Conservation (phyloP, 2,329 filamentous ascomycete species). For the Amesomyces nigricolor region DNA sequence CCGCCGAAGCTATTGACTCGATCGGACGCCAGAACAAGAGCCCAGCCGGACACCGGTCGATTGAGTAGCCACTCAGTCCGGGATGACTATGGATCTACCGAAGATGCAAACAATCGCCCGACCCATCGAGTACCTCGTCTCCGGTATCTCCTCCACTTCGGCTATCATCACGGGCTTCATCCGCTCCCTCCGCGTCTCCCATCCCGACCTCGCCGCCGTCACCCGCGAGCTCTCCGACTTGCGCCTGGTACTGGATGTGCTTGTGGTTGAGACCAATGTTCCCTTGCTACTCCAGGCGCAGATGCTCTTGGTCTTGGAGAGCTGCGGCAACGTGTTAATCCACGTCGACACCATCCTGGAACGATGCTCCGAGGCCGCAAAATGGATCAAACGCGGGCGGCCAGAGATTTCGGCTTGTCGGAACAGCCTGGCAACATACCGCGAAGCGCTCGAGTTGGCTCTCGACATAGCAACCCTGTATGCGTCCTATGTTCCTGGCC, state of each 20-base stretch:
- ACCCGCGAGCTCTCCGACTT: constrained; percentile 27
- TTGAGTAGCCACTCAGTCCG: neutral
- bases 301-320: constrained; percentile 20
- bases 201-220: constrained; percentile 25
- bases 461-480: constrained; percentile 21
- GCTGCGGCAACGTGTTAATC: constrained; percentile 21
- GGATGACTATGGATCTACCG: constrained; percentile 9
- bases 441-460: constrained; percentile 17
- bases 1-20: neutral
- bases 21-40: too few relatives aligned
- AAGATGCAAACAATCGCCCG: constrained; percentile 8
- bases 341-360: constrained; percentile 20
- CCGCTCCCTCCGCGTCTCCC: constrained; percentile 23
- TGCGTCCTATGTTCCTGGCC: neutral
- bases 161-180: constrained; percentile 26
- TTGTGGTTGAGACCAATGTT: constrained; percentile 22
- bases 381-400: constrained; percentile 15
- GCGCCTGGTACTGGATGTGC: constrained; percentile 25
- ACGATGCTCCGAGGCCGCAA: constrained; percentile 12
- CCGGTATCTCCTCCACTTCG: constrained; percentile 23
- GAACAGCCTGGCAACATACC: constrained; percentile 13
- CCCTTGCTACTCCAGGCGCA: constrained; percentile 19
- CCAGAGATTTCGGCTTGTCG: constrained; percentile 15
- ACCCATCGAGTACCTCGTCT: constrained; percentile 24
- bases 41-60: too few relatives aligned